Base-by-base conservation (phyloP, 2,329 filamentous ascomycete genomes). In the Colletotrichum salicis region DNA sequence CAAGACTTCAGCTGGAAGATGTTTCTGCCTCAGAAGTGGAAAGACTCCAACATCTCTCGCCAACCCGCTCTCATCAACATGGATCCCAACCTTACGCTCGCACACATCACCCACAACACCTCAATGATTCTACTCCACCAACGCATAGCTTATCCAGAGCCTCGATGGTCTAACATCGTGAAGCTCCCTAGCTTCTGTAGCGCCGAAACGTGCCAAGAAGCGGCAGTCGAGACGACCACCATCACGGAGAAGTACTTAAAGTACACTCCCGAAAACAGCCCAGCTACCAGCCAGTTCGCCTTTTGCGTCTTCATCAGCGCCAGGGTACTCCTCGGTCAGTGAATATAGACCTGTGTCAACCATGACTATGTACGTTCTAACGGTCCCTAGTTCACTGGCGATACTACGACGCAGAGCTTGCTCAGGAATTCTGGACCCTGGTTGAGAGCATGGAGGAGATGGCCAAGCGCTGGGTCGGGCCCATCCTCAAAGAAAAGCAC, bases 41-140 rank as follows among this genome's bases (percentile, higher is more conserved):
- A 81, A n/a, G 79, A 80, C n/a, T 76, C 78, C 2, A 78, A 79
- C 3, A 77, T 79, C 1, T 78, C 78, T 0, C 74, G 76, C 1
- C 70, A 77, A 19, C 73, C 74, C 2, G 75, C 74, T 0, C 73
- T 77, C 0, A 76, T 74, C 22, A 74, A 76, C 15, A 86, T 85
- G 79, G 86, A 87, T 61, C 86, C 86, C 0, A 87, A 87, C 57
- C 76, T 87, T 22, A 86, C 86, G 0, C 75, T 87, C 0, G 85
- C 85, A 0, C 85, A 87, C 41, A 79, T 85, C 11, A 87, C 84
- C 0, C 86, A 87, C 58, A 87, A 87, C 65, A 82, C 84, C 0
- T 85, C 85, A 0, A 86, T 86, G 78, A 86, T 87, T 29, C 77
- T 87, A 0, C 76, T 87, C 0, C 86, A 87, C 64, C 85, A 87